phyloP scores from a whole-genome alignment of 2,329 filamentous ascomycete genomes.

The Claviceps maximensis region DNA sequence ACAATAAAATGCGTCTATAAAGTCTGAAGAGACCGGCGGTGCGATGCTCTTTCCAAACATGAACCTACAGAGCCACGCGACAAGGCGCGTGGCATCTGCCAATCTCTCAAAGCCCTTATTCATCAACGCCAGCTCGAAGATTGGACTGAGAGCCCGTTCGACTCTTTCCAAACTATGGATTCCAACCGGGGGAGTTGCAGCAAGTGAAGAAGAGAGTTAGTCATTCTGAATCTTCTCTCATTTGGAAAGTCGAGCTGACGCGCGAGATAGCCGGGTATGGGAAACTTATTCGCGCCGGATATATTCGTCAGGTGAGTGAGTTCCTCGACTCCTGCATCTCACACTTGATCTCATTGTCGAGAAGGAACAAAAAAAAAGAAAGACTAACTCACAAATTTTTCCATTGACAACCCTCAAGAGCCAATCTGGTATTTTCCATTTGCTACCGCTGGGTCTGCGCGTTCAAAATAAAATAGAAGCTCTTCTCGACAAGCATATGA shows the following conservation, averaged over 20 bases:
- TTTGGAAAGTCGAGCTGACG: slow-evolving; percentile 9
- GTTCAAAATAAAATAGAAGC: slow-evolving; percentile 81
- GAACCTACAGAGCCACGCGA: slow-evolving; percentile 6
- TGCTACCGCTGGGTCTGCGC: slow-evolving; percentile 73
- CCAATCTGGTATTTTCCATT: slow-evolving; percentile 82
- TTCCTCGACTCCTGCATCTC: background rate
- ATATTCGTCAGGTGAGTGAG: slow-evolving; percentile 55
- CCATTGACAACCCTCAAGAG: slow-evolving; percentile 42
- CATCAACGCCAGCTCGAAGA: slow-evolving; percentile 8
- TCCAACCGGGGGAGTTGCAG: slow-evolving; percentile 57
- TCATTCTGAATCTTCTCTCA: background rate
- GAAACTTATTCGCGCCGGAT: slow-evolving; percentile 58
- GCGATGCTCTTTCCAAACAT: slow-evolving; percentile 10
- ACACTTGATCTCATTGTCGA: slow-evolving; percentile 1
- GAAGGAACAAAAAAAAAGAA: no score
- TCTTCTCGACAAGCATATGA: slow-evolving; percentile 85
- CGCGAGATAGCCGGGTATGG: slow-evolving; percentile 43
- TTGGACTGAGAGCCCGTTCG: slow-evolving; percentile 12
- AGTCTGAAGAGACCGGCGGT: no score
- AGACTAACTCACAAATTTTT: no score
- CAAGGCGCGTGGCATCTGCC: slow-evolving; percentile 3
- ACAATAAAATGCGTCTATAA: background rate
- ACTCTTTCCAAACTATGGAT: slow-evolving; percentile 64
- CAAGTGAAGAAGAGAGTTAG: slow-evolving; percentile 40
- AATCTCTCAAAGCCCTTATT: slow-evolving; percentile 10